Evolutionary conservation across 163 green algal species (phyloP), one percentile per base, ranked within the genome.

Genomic region (Picocystis sp.): DNA sequence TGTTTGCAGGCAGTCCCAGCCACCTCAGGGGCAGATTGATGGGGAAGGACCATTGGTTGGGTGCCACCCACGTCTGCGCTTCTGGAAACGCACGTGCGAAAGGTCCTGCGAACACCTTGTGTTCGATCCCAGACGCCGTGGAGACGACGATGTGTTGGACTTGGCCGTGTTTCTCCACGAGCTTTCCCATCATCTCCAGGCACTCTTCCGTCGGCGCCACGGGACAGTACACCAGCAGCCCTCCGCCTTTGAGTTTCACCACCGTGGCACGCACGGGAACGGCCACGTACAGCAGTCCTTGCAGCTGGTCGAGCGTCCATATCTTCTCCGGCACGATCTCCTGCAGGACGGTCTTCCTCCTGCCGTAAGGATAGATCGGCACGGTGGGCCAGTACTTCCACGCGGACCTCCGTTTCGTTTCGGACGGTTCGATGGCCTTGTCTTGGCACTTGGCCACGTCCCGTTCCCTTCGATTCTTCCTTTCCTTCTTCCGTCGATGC

Each of bases 141-240:
- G 86, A 74, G 53, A 98, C 77, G 29, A 97, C 69, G 10, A 97
- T 94, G 76, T 93, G 80, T 60, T 91, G 71, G 3, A 95, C 82
- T 2, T 72, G 72, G 6, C 61, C 68, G 24, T 66, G 29, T 38
- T 38, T 38, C 29, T 38, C 29, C 29, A 38, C 72, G 14, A 92
- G 55, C 69, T 89, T 79, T 55, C 67, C 52, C 9, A 85, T 8
- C 51, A 81, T 43, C 24, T 47, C 58, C 61, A 76, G 17, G 48
- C 73, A 77, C 58, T 61, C 64, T 50, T 47, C 54, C 0, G 87
- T 96, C 22, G 87, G 83, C 3, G 87, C 87, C 22, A 94, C 75
- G 41, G 87, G 87, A 0, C 78, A 72, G 49, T 94, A 79, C 41
- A 96, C 72, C 74, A 79, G 84, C 33, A 96, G 73, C 0, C 76